phyloP scores from a whole-genome alignment of 345 rosid species.

The Sonneratia caseolaris region DNA sequence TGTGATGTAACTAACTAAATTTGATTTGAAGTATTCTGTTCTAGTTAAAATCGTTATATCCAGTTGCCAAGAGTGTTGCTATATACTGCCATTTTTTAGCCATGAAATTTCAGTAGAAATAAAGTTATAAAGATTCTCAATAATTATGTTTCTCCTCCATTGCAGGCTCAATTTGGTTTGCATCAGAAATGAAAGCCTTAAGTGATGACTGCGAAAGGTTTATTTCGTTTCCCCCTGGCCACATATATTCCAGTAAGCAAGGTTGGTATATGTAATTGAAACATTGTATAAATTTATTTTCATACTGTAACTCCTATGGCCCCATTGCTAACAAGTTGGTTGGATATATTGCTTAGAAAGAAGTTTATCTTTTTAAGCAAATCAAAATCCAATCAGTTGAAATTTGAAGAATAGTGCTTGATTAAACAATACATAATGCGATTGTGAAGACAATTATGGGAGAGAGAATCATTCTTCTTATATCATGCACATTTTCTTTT shows the following conservation, averaged over 20 bases:
- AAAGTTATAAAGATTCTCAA: background rate
- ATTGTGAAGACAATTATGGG: background rate
- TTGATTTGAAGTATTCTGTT: background rate
- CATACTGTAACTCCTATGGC: background rate
- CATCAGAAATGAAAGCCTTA: slow-evolving; percentile 87
- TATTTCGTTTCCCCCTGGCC: slow-evolving; percentile 82
- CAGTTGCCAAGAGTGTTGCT: background rate
- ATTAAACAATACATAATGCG: background rate
- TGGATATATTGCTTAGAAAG: background rate
- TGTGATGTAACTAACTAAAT: background rate
- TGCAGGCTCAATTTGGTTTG: slow-evolving; percentile 82
- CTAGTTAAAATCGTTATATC: background rate
- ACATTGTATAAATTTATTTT: background rate
- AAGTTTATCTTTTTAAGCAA: background rate
- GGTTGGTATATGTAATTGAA: slow-evolving; percentile 7
- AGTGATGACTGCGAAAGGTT: slow-evolving; percentile 92
- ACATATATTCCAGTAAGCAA: slow-evolving; percentile 83
- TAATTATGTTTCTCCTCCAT: background rate
- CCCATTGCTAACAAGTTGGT: background rate
- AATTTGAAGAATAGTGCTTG: background rate
- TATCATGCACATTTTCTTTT: background rate
- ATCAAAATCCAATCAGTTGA: background rate
- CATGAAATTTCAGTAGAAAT: background rate
- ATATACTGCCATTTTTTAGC: background rate
- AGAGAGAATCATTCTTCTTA: background rate